Base-by-base conservation (phyloP, 495 filamentous ascomycete genomes). In the Lophiostoma macrostomum region DNA sequence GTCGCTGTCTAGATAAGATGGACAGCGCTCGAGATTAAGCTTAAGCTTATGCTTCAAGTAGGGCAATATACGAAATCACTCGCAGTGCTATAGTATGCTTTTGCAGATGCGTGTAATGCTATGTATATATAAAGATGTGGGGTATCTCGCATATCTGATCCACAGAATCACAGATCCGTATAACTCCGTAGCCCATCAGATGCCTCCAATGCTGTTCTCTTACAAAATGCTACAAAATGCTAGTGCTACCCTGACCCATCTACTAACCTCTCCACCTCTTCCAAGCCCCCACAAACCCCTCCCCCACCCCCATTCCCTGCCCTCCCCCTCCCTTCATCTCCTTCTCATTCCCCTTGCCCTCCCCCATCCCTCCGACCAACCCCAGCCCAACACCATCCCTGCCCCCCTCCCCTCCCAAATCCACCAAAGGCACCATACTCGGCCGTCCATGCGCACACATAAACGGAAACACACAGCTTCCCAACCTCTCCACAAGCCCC, bases 391-490 rank as follows among this genome's bases (percentile, higher is more conserved):
- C 32, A 18, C 20, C 27, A 1, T 34, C 31, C 18, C 16, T 25
- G 7, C 18, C 30, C 20, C 36, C 24, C 14, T 12, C 18, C 3
- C 0, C 11, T 3, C 58, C 58, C 11, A 64, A n/a, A 30, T 64
- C 44, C 0, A 73, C 47, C 39, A 73, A 40, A 11, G 70, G 69
- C 23, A 71, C 67, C 64, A 71, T 69, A 53, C 65, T 67, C 45
- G 70, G 68, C 43, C 71, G 36, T 11, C 71, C 69, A 58, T 73
- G 71, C 43, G 71, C 93, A 67, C 93, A 98, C 62, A 91, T 87
- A 60, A 96, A 97, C 5, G 94, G 93, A 63, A 97, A 93, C 1
- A 74, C 81, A 55, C 87, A 94, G 2, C 61, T 61, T 7, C 82
- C 76, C 27, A 98, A 71, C 32, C 74, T 75, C 11, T 56, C 32